Percentiles rank a stretch among this genome's conserved stretches.
These are phyloP conservation scores for Metschnikowia dekortorum DNA, from an alignment of 805 yeast genomes.

Conservation along the genomic window DNA sequence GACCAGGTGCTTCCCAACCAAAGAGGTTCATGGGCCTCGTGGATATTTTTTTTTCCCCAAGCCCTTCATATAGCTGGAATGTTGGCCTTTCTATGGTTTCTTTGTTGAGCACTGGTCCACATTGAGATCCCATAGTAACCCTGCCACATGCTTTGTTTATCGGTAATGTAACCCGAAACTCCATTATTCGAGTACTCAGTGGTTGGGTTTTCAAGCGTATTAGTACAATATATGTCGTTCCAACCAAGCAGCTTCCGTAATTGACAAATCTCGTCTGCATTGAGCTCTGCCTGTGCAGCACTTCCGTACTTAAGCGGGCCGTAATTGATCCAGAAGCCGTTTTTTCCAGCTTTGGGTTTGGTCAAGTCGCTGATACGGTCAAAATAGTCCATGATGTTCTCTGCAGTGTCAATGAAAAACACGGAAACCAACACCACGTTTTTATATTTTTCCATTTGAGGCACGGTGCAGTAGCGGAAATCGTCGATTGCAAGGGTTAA, in stretches of 20 bases:
- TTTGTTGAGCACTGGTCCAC: slow-evolving; percentile 45
- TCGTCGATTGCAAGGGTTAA: slow-evolving; percentile 54
- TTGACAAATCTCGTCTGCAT: slow-evolving; percentile 60
- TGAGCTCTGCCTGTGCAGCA: slow-evolving; percentile 71
- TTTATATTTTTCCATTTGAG: slow-evolving; percentile 27
- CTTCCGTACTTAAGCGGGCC: slow-evolving; percentile 95
- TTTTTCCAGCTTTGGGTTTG: slow-evolving; percentile 27
- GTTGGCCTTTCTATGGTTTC: slow-evolving; percentile 16
- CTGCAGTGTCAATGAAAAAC: slow-evolving; percentile 91
- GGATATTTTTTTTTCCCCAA: not conserved
- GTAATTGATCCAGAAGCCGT: slow-evolving; percentile 77
- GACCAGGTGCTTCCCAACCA: too few relatives aligned
- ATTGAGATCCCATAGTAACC: slow-evolving; percentile 67
- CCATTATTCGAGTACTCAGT: slow-evolving; percentile 11
- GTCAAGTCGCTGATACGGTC: slow-evolving; percentile 52
- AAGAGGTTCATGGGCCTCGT: too few relatives aligned
- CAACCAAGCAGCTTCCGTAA: slow-evolving; percentile 62
- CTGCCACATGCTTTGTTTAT: slow-evolving; percentile 64
- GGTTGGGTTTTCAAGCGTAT: slow-evolving; percentile 11
- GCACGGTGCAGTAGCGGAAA: slow-evolving; percentile 50
- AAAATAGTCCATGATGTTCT: slow-evolving; percentile 71
- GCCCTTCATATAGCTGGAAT: not conserved
- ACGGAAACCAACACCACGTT: slow-evolving; percentile 59
- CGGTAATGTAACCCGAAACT: slow-evolving; percentile 61
- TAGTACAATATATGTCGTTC: slow-evolving; percentile 29